Conservation (phyloP, 352 stramenopile genomes). For the Phytophthora nicotianae region DNA sequence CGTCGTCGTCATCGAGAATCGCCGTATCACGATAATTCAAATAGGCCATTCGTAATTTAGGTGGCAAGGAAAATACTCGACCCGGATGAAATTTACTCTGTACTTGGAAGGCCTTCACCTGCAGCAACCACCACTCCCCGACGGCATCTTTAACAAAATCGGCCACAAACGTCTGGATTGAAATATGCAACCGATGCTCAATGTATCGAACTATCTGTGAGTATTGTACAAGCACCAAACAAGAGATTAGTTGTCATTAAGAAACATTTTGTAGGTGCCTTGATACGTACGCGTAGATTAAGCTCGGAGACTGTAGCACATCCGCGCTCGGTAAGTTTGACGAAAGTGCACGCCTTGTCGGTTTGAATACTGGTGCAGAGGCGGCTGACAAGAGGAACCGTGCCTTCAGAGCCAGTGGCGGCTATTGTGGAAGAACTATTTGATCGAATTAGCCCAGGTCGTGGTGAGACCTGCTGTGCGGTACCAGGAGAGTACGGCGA, state of each 20-base stretch:
- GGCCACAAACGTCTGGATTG: slow-evolving; percentile 65
- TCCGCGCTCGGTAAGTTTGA: slow-evolving; percentile 78
- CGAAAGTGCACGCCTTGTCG: slow-evolving; percentile 76
- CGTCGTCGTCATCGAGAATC: slow-evolving; percentile 71
- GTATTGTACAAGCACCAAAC: not conserved
- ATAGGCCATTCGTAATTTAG: slow-evolving; percentile 52
- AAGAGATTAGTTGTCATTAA: not conserved
- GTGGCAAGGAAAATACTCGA: slow-evolving; percentile 43
- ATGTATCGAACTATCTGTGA: slow-evolving; percentile 75
- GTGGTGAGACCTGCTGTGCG: slow-evolving; percentile 16
- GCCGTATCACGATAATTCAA: slow-evolving; percentile 71
- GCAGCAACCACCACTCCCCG: slow-evolving; percentile 80
- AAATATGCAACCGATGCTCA: slow-evolving; percentile 63
- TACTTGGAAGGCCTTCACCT: slow-evolving; percentile 81
- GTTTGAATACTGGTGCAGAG: slow-evolving; percentile 68
- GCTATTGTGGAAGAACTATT: slow-evolving; percentile 21
- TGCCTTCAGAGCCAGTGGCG: slow-evolving; percentile 8
- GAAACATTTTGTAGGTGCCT: not conserved
- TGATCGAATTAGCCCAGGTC: slow-evolving; percentile 14
- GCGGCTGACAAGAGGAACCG: slow-evolving; percentile 49
- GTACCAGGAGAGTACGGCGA: slow-evolving; percentile 11
- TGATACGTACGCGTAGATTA: slow-evolving; percentile 58
- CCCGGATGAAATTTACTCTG: slow-evolving; percentile 42
- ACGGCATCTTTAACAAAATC: slow-evolving; percentile 75
- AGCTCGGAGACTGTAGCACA: slow-evolving; percentile 71